A percentile compares a stretch with the other conserved stretches of the same genome.
phyloP scores from a whole-genome alignment of 148 eudicot species.

The Rhododendron kiyosumense region DNA sequence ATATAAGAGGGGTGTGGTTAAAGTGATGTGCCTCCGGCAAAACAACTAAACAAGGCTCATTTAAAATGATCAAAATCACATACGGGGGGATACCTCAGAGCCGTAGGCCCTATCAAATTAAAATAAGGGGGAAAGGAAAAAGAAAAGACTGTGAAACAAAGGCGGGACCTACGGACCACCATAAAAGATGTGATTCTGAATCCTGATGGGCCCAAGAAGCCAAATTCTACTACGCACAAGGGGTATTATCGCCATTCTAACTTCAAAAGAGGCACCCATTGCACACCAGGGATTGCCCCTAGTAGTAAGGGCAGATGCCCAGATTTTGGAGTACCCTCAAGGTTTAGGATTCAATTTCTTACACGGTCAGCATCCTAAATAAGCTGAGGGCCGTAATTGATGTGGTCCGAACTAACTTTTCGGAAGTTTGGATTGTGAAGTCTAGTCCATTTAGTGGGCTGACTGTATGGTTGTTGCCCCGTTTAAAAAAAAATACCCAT shows the following conservation, averaged over 20 bases:
- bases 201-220: background rate
- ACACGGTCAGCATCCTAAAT: fast-evolving
- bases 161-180: background rate
- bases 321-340: no score
- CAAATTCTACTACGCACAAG: background rate
- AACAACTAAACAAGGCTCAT: background rate
- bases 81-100: background rate
- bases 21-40: no score
- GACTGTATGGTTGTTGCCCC: no score
- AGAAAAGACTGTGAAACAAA: background rate
- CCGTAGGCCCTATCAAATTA: background rate
- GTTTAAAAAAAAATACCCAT: no score
- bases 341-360: no score
- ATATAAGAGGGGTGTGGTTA: no score
- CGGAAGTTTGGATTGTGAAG: no score
- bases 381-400: fast-evolving
- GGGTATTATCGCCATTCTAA: slow-evolving; percentile 5
- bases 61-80: background rate
- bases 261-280: background rate
- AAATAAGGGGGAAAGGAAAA: background rate
- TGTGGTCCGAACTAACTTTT: fast-evolving
- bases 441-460: no score
- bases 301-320: no score
- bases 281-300: no score
- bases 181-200: background rate